A percentile compares a stretch with the other conserved stretches of the same genome.
phyloP scores from a whole-genome alignment of 129 eudicot species.

The Logfia minima region DNA sequence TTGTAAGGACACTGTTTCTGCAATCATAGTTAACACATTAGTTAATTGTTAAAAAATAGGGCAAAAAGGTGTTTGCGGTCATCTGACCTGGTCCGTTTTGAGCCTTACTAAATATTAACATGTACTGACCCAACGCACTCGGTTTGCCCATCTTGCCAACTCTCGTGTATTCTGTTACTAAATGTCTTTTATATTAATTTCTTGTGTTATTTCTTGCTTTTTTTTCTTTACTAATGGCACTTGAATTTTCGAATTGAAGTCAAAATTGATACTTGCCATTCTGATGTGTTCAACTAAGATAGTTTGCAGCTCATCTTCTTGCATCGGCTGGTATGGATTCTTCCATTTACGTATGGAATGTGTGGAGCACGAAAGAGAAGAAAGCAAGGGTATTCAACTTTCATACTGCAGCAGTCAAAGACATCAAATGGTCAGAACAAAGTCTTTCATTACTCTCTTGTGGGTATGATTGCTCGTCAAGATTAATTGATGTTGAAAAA shows the following conservation, averaged over 20 bases:
- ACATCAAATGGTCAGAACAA: constrained; percentile 75
- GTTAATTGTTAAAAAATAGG: background rate
- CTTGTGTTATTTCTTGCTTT: background rate
- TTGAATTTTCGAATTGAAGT: background rate
- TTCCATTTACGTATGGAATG: constrained; percentile 76
- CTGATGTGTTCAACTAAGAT: constrained; percentile 40
- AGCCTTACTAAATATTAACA: too few relatives aligned
- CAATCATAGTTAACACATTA: background rate
- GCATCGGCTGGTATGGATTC: constrained; percentile 97
- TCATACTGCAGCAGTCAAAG: constrained; percentile 89
- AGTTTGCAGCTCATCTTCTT: constrained; percentile 92
- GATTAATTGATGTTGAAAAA: constrained; percentile 78
- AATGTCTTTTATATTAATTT: too few relatives aligned
- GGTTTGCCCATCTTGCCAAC: background rate
- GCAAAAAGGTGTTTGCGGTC: background rate
- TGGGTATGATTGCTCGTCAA: constrained; percentile 86
- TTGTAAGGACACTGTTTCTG: background rate
- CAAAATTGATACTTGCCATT: constrained; percentile 20
- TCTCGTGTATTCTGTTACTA: background rate
- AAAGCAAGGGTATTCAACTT: constrained; percentile 51
- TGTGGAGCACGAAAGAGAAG: constrained; percentile 65
- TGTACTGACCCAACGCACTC: background rate
- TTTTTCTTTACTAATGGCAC: constrained; percentile 4
- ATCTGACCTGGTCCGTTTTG: too few relatives aligned
- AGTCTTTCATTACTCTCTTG: constrained; percentile 81